Percentiles rank a stretch among this genome's conserved stretches.
These are phyloP conservation scores for Apiospora kogelbergensis DNA, from an alignment of 2,329 filamentous ascomycete species.

Conservation along the genomic window DNA sequence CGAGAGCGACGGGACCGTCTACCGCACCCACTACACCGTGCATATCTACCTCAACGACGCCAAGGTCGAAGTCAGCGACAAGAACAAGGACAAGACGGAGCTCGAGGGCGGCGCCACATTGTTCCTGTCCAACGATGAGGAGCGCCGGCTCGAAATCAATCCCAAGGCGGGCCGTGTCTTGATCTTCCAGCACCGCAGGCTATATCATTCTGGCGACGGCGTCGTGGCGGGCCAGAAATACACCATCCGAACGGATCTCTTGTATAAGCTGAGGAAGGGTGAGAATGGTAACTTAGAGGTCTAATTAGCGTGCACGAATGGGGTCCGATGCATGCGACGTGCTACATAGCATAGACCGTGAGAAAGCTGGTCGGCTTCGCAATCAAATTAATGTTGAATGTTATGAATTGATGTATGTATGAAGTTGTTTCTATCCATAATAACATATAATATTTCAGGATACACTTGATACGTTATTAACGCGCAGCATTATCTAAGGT, in stretches of 20 bases:
- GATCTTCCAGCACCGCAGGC: slow-evolving; percentile 55
- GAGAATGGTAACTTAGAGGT: background rate
- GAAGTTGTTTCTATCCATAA: too few relatives aligned
- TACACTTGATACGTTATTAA: too few relatives aligned
- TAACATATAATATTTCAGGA: too few relatives aligned
- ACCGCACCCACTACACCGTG: slow-evolving; percentile 52
- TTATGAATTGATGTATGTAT: too few relatives aligned
- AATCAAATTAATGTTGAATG: background rate
- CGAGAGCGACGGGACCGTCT: slow-evolving; percentile 42
- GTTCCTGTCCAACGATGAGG: slow-evolving; percentile 46
- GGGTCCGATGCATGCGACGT: background rate
- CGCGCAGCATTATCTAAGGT: too few relatives aligned
- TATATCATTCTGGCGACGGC: slow-evolving; percentile 54
- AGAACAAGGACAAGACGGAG: slow-evolving; percentile 18
- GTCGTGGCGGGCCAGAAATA: slow-evolving; percentile 55
- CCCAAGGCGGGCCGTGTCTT: slow-evolving; percentile 58
- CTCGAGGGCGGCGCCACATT: slow-evolving; percentile 56
- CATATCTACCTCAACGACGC: slow-evolving; percentile 57
- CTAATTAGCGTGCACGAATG: background rate
- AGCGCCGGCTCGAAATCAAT: slow-evolving; percentile 50
- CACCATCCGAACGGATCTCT: slow-evolving; percentile 55
- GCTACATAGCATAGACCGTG: too few relatives aligned
- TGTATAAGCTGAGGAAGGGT: slow-evolving; percentile 39
- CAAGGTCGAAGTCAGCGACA: slow-evolving; percentile 37
- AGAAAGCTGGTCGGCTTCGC: background rate